Percentiles rank a stretch among this genome's conserved stretches.
phyloP scores from a whole-genome alignment of 305 asterid species.

The Ajuga reptans region DNA sequence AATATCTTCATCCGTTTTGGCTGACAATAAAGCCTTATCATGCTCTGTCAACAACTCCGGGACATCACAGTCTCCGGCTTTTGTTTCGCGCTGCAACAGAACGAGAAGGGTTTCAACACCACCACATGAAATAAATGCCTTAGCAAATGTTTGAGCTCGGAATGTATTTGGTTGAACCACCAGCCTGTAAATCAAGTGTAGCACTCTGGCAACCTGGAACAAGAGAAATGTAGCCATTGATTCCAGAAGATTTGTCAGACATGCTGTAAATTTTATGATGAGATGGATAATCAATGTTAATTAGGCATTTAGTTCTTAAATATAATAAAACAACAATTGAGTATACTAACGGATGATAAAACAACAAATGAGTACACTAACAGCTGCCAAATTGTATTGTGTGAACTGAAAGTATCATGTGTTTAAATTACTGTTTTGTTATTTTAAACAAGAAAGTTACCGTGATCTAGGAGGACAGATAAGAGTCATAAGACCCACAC shows the following conservation, averaged over 20 bases:
- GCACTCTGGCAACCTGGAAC: conserved; percentile 86
- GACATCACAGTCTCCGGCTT: conserved; percentile 62
- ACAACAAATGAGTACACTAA: not conserved
- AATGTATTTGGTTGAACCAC: conserved; percentile 86
- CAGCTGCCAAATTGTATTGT: conserved; percentile 9
- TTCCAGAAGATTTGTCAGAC: conserved; percentile 18
- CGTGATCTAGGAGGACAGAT: not conserved
- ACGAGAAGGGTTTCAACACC: conserved; percentile 96
- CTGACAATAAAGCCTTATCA: conserved; percentile 32
- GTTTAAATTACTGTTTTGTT: too few species aligned
- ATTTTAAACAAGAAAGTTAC: not conserved
- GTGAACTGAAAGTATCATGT: conserved; percentile 5
- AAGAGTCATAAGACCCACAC: conserved; percentile 12
- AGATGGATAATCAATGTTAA: conserved; percentile 4
- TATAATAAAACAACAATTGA: conserved; percentile 3
- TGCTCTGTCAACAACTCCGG: conserved; percentile 39
- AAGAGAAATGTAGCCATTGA: conserved; percentile 26
- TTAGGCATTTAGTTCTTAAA: not conserved
- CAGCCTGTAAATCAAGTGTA: conserved; percentile 83
- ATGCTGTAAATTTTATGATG: conserved; percentile 8
- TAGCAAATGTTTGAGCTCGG: conserved; percentile 84
- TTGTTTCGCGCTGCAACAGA: conserved; percentile 92
- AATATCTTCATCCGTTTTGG: conserved; percentile 35
- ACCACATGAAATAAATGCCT: conserved; percentile 85
- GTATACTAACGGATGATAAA: not conserved